Conservation (phyloP, 2,329 filamentous ascomycete genomes). For the Diplocarpon rosae region DNA sequence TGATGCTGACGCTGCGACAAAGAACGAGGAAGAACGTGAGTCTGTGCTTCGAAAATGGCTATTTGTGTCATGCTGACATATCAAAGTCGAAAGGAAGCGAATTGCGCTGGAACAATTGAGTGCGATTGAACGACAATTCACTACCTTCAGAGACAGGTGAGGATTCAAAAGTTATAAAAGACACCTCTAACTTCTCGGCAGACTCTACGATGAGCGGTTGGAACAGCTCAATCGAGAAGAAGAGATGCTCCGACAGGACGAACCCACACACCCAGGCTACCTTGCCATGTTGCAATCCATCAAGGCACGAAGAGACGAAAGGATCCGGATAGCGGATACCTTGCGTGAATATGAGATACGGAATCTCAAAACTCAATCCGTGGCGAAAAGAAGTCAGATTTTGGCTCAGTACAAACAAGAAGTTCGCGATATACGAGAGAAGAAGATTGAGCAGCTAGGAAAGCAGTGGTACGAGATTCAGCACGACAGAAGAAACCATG, state of each 20-base stretch:
- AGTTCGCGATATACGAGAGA: conserved; percentile 72
- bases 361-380: conserved; percentile 60
- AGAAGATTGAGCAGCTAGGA: conserved; percentile 67
- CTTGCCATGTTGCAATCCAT: conserved; percentile 83
- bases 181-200: conserved; percentile 30
- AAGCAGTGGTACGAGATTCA: conserved; percentile 91
- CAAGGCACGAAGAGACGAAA: conserved; percentile 70
- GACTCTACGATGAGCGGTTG: conserved; percentile 80
- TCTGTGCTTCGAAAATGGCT: neutral
- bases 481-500: conserved; percentile 68
- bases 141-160: conserved; percentile 69
- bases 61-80: conserved; percentile 22
- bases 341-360: conserved; percentile 64
- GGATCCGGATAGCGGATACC: conserved; percentile 61
- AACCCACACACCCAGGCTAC: conserved; percentile 79
- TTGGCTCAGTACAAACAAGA: conserved; percentile 87
- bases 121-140: conserved; percentile 80
- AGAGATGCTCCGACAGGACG: conserved; percentile 45
- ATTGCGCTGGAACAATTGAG: conserved; percentile 69
- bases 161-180: conserved; percentile 19
- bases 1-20: conserved; percentile 46
- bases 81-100: conserved; percentile 63
- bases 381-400: conserved; percentile 75
- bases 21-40: conserved; percentile 56
- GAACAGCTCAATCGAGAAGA: conserved; percentile 66